phyloP scores from a whole-genome alignment of 441 rosid genomes.

The Bruguiera hainesii region DNA sequence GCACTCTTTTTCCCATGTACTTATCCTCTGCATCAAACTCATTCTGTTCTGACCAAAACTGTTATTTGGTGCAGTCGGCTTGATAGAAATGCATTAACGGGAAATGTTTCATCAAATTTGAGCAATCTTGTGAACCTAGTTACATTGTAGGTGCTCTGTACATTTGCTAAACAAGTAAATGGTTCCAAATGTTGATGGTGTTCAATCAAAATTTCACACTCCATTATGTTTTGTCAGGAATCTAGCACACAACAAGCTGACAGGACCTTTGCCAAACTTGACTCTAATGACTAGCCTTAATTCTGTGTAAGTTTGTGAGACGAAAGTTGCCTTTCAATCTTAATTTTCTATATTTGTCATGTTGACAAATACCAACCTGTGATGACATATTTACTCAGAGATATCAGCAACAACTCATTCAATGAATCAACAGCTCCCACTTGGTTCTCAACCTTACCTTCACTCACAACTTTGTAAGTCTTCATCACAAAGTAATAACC shows the following conservation, averaged over 20 bases:
- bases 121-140: slow-evolving; percentile 67
- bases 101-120: slow-evolving; percentile 62
- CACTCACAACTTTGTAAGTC: slow-evolving; percentile 80
- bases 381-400: slow-evolving; percentile 45
- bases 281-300: slow-evolving; percentile 59
- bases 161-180: background rate
- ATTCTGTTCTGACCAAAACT: background rate
- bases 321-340: slow-evolving; percentile 3
- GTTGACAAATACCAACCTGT: slow-evolving; percentile 8
- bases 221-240: slow-evolving; percentile 43
- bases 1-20: too few species aligned
- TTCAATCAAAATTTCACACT: slow-evolving; percentile 9
- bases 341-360: background rate
- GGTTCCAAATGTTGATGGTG: background rate
- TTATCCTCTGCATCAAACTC: too few species aligned
- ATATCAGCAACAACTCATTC: slow-evolving; percentile 83
- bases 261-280: slow-evolving; percentile 81
- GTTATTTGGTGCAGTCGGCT: slow-evolving; percentile 59
- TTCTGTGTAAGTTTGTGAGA: slow-evolving; percentile 59
- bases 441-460: slow-evolving; percentile 85
- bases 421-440: slow-evolving; percentile 64
- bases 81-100: slow-evolving; percentile 73
- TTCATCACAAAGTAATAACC: background rate
- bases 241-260: slow-evolving; percentile 69
- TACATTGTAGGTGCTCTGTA: slow-evolving; percentile 57